Conservation (phyloP, 208 protist species). For the Trypanosoma vivax region DNA sequence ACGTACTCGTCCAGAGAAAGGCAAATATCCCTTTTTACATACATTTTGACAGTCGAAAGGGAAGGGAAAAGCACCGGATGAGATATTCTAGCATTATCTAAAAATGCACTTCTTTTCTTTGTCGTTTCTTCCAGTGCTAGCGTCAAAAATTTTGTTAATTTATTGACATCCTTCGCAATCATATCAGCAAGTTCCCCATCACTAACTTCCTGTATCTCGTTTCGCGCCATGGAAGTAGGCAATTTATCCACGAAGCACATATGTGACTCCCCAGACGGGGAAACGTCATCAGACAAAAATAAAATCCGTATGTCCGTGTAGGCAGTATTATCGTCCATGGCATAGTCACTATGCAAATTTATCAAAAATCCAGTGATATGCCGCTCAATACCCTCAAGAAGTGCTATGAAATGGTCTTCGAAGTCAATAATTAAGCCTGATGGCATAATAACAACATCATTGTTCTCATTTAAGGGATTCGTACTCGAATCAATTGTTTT, state of each 20-base stretch:
- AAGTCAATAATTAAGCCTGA: slow-evolving; percentile 53
- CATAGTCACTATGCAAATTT: slow-evolving; percentile 21
- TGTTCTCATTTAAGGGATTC: slow-evolving; percentile 4
- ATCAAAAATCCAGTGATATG: slow-evolving; percentile 44
- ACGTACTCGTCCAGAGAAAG: slow-evolving; percentile 65
- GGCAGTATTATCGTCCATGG: slow-evolving; percentile 15
- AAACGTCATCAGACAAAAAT: slow-evolving; percentile 66
- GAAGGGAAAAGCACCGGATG: slow-evolving; percentile 63
- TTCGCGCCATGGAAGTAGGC: slow-evolving; percentile 27
- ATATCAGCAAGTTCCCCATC: slow-evolving; percentile 46
- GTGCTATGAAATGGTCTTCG: slow-evolving; percentile 52
- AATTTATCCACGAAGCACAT: slow-evolving; percentile 51
- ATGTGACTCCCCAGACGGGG: slow-evolving; percentile 2
- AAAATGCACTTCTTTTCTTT: slow-evolving; percentile 24
- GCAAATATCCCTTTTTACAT: slow-evolving; percentile 43
- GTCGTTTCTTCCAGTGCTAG: slow-evolving; percentile 14
- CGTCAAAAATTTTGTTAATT: slow-evolving; percentile 36
- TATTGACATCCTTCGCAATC: slow-evolving; percentile 37
- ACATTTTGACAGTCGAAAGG: slow-evolving; percentile 30
- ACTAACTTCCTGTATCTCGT: slow-evolving; percentile 23
- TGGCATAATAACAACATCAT: neutral
- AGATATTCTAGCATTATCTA: slow-evolving; percentile 64
- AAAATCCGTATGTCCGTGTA: slow-evolving; percentile 31
- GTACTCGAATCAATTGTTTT: neutral
- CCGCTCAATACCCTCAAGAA: slow-evolving; percentile 53